Evolutionary conservation across 1,284 basidiomycete genomes (phyloP).

Genomic region (Fomitopsis betulina): DNA sequence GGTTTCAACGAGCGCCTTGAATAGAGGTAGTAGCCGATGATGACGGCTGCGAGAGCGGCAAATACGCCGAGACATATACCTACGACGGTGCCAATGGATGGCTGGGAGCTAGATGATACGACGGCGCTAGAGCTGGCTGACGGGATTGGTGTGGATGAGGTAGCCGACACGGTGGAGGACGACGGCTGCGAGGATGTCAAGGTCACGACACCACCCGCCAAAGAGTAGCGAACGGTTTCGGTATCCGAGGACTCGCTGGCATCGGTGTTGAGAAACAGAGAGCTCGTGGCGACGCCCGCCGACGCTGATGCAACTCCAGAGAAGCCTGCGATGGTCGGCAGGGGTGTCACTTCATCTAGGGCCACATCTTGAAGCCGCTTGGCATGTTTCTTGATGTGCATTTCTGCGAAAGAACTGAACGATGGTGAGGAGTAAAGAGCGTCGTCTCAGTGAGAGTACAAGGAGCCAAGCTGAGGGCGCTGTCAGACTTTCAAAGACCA

Average conservation of each 20-base stretch:
- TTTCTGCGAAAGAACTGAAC: slow-evolving; percentile 11
- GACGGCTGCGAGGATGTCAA: slow-evolving; percentile 9
- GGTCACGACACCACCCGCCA: slow-evolving; percentile 6
- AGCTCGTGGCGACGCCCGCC: background rate
- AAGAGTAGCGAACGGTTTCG: background rate
- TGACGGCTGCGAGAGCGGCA: slow-evolving; percentile 22
- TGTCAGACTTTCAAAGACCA: background rate
- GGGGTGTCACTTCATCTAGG: background rate
- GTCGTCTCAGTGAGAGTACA: slow-evolving; percentile 24
- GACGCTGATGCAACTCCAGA: slow-evolving; percentile 4
- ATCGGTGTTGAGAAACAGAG: slow-evolving; percentile 16
- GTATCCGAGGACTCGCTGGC: slow-evolving; percentile 4
- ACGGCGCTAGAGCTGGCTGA: slow-evolving; percentile 9
- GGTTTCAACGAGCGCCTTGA: slow-evolving; percentile 18
- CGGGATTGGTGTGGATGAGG: slow-evolving; percentile 9
- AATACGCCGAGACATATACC: slow-evolving; percentile 31
- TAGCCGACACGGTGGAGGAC: slow-evolving; percentile 5
- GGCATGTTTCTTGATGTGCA: slow-evolving; percentile 19
- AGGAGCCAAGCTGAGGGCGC: slow-evolving; percentile 4
- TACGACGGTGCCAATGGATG: slow-evolving; percentile 28
- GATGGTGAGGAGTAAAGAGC: slow-evolving; percentile 22
- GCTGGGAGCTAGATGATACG: slow-evolving; percentile 11
- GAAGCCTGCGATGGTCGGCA: slow-evolving; percentile 1
- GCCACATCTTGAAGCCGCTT: slow-evolving; percentile 13
- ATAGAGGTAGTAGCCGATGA: slow-evolving; percentile 25